Evolutionary conservation across 176 grass and related monocot species (phyloP).

Genomic region (Saccharum officinarum): DNA sequence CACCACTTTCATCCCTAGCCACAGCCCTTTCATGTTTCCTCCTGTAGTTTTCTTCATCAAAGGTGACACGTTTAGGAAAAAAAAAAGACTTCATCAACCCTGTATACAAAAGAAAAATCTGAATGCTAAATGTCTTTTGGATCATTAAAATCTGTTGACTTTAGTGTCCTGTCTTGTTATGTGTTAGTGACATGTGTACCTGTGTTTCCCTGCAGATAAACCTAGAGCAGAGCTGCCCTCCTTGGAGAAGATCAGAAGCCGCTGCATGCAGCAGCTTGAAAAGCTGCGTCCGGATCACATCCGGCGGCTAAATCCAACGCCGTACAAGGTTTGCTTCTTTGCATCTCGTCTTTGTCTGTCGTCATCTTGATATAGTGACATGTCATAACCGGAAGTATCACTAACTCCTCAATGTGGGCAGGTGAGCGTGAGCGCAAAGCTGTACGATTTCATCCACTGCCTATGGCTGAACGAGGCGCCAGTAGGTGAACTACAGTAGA

Average conservation of each 20-base stretch:
- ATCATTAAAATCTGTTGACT: background rate
- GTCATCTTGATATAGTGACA: background rate
- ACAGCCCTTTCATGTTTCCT: background rate
- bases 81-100: background rate
- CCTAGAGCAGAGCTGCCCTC: constrained; percentile 76
- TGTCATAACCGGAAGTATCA: background rate
- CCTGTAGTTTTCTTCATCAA: background rate
- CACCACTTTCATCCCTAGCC: too few species aligned
- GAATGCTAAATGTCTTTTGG: background rate
- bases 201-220: constrained; percentile 49
- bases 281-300: constrained; percentile 87
- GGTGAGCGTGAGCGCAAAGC: constrained; percentile 81
- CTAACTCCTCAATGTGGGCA: constrained; percentile 35
- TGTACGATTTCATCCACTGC: constrained; percentile 93
- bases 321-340: constrained; percentile 74
- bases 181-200: background rate
- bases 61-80: background rate
- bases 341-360: background rate
- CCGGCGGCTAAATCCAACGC: constrained; percentile 91
- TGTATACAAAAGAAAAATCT: background rate
- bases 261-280: constrained; percentile 89
- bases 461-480: constrained; percentile 91
- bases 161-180: background rate
- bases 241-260: constrained; percentile 71
- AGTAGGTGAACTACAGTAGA: constrained; percentile 80